Percentiles rank a stretch among this genome's conserved stretches.
These are phyloP conservation scores for Buxus sempervirens DNA, from an alignment of 164 flowering plant genomes.

Conservation along the genomic window DNA sequence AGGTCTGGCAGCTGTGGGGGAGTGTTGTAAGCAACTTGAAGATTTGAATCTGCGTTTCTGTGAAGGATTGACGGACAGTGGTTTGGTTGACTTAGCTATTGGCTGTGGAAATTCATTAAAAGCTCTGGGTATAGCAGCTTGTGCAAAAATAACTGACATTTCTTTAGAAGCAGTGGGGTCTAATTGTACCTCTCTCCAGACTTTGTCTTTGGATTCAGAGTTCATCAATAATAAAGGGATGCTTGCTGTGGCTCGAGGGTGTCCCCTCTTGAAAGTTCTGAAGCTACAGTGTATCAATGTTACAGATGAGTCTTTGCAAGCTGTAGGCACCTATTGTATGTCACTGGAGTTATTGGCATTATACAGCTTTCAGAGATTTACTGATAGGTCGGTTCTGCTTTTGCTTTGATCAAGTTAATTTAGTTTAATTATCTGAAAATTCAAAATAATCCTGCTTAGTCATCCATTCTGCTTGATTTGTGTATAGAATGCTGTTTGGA, in stretches of 20 bases:
- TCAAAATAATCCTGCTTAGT: neutral
- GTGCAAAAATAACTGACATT: slow-evolving; percentile 76
- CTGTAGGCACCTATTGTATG: slow-evolving; percentile 56
- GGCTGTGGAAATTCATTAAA: slow-evolving; percentile 72
- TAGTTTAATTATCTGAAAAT: neutral
- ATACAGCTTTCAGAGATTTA: slow-evolving; percentile 74
- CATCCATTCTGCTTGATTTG: neutral
- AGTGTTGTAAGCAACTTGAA: slow-evolving; percentile 75
- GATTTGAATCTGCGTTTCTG: slow-evolving; percentile 84
- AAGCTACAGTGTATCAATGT: slow-evolving; percentile 78
- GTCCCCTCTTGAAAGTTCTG: slow-evolving; percentile 56
- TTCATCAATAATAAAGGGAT: slow-evolving; percentile 63
- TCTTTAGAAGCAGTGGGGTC: slow-evolving; percentile 78
- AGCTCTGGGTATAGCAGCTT: slow-evolving; percentile 71
- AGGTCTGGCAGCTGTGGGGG: slow-evolving; percentile 74
- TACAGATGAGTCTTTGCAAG: slow-evolving; percentile 72
- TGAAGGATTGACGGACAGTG: slow-evolving; percentile 79
- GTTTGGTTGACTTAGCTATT: slow-evolving; percentile 54
- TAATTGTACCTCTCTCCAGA: slow-evolving; percentile 62
- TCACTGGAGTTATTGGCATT: slow-evolving; percentile 72
- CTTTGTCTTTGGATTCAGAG: slow-evolving; percentile 78
- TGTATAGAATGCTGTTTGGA: neutral
- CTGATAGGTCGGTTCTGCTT: slow-evolving; percentile 55
- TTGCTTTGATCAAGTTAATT: slow-evolving; percentile 1
- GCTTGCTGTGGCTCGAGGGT: slow-evolving; percentile 71